Base-by-base conservation (phyloP, 371 early-diverging fungal genomes). In the Apophysomyces trapeziformis region DNA sequence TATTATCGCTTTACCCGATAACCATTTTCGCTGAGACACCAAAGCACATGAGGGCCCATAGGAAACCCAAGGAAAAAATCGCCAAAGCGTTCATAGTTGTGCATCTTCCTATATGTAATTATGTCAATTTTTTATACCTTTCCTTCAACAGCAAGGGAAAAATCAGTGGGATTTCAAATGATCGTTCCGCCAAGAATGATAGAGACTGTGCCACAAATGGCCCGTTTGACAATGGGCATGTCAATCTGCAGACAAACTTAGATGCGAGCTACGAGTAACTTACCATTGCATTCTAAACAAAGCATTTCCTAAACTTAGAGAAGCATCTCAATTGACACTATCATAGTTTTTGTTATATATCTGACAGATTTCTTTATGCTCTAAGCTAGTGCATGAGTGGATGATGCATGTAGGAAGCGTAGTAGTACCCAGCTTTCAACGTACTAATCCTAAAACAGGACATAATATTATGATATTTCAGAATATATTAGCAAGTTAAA, bases 1-100 rank as follows among this genome's bases (percentile, higher is more conserved):
- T 37, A 5, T 54, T 21, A 14, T n/a, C 4, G 21, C 21, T 16
- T 60, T 72, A 77, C 78, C 78, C 78, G 64, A 78, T 71, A 56
- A 75, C 67, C 70, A 71, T 71, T 65, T 71, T 50, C 21, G 54
- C 21, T 8, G 21, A 21, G 5, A 11, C 21, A 21, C 5, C 1
- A 21, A 21, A 26, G 21, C 54, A 50, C 8, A 1, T 21, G 9
- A 21, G 21, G 2, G 18, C 4, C n/a, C 54, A 50, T 21, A 21
- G 0, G n/a, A 9, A 9, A 26, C 35, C n/a, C 11, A 50, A 21
- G 8, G 32, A 50, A 26, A 2, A 21, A 8, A 50, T 50, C 1
- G 8, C 0, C 0, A 50, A 21, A 18, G 54, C n/a, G 9, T 50
- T 50, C 54, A 50, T 50, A 5, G 9, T 9, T 21, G 21, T 18